Conservation (phyloP, 768 basidiomycete genomes). For the Leccinum subtestaceum region DNA sequence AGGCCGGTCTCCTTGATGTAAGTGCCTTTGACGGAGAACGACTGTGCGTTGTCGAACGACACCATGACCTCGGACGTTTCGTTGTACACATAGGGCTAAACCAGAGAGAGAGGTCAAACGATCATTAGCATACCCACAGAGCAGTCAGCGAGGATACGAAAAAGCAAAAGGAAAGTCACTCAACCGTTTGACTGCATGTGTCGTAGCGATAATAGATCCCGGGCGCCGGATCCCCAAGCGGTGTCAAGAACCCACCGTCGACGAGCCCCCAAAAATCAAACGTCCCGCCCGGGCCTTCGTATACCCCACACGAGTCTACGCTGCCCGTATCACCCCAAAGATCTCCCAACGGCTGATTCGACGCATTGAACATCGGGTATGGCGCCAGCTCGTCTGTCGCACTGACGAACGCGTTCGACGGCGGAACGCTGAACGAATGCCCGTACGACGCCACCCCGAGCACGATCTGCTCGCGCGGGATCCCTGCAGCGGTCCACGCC, state of each 20-base stretch:
- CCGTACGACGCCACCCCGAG: conserved; percentile 84
- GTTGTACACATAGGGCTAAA: conserved; percentile 51
- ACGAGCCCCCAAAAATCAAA: conserved; percentile 65
- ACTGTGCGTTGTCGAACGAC: conserved; percentile 58
- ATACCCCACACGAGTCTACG: conserved; percentile 53
- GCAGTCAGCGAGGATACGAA: too few species aligned
- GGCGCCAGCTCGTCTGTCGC: conserved; percentile 36
- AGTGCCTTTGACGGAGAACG: conserved; percentile 56
- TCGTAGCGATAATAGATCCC: conserved; percentile 56
- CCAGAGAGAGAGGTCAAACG: not conserved
- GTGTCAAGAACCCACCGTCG: conserved; percentile 50
- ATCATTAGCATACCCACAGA: not conserved
- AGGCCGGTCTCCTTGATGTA: conserved; percentile 53
- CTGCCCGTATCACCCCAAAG: conserved; percentile 49
- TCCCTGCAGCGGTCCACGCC: conserved; percentile 73
- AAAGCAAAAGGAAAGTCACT: conserved; percentile 16
- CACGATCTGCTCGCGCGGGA: conserved; percentile 67
- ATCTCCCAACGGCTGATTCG: conserved; percentile 50
- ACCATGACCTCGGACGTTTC: conserved; percentile 49
- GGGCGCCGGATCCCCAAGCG: conserved; percentile 22
- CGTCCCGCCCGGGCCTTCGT: conserved; percentile 45
- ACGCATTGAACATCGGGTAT: conserved; percentile 50
- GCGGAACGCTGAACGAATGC: conserved; percentile 52
- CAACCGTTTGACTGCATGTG: conserved; percentile 66
- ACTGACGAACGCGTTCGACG: conserved; percentile 36